Percentiles rank a stretch among this genome's conserved stretches.
These are phyloP conservation scores for Nakaseomyces sp. DNA, from an alignment of 1,139 yeast species.

Conservation along the genomic window DNA sequence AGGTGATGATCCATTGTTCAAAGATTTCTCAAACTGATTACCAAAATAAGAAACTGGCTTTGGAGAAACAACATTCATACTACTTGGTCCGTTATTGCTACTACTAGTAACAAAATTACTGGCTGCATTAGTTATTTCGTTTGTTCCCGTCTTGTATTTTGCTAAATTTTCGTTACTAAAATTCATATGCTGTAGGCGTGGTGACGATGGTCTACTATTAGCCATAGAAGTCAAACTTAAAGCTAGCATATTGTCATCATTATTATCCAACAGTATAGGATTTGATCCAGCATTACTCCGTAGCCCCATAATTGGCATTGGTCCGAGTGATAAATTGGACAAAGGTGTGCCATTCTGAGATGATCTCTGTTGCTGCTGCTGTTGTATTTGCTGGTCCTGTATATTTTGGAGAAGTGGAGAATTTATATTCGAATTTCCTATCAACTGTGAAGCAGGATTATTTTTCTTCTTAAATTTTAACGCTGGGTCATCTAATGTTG, in stretches of 20 bases:
- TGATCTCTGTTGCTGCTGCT: slow-evolving; percentile 8
- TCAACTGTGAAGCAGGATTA: neutral
- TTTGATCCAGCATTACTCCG: slow-evolving; percentile 10
- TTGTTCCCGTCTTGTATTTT: neutral
- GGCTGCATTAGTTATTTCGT: slow-evolving; percentile 7
- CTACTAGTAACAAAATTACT: slow-evolving; percentile 4
- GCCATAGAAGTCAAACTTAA: slow-evolving; percentile 32
- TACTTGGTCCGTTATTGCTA: slow-evolving; percentile 1
- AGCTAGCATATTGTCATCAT: slow-evolving; percentile 31
- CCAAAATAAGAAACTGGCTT: slow-evolving; percentile 12
- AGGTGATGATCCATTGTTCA: slow-evolving; percentile 2
- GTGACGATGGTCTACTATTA: slow-evolving; percentile 30
- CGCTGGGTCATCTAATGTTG: slow-evolving; percentile 30
- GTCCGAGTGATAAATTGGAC: slow-evolving; percentile 2
- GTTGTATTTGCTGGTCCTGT: slow-evolving; percentile 6
- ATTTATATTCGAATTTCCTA: slow-evolving; percentile 2
- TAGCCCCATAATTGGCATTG: slow-evolving; percentile 8
- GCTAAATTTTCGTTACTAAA: slow-evolving; percentile 17
- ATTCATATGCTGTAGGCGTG: slow-evolving; percentile 24
- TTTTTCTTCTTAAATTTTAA: slow-evolving; percentile 22
- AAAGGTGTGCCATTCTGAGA: slow-evolving; percentile 4
- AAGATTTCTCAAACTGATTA: slow-evolving; percentile 2
- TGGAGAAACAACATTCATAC: slow-evolving; percentile 15
- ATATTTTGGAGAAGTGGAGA: slow-evolving; percentile 6
- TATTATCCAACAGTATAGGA: slow-evolving; percentile 23